Percentiles rank a stretch among this genome's conserved stretches.
These are phyloP conservation scores for Rhododendron henanense DNA, from an alignment of 148 eudicot species.

Conservation along the genomic window DNA sequence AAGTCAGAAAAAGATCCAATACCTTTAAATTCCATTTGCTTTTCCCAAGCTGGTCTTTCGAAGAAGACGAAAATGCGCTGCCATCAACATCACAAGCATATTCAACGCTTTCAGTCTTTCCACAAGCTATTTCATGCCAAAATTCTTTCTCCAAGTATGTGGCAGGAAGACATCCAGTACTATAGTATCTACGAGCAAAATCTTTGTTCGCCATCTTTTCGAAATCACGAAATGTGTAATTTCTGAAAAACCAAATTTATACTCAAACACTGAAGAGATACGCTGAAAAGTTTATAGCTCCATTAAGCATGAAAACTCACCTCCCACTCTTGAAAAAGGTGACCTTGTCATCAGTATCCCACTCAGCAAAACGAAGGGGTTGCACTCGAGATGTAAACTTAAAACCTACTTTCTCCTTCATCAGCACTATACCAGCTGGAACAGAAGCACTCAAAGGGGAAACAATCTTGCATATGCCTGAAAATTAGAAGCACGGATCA, in stretches of 20 bases:
- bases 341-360: conserved; percentile 92
- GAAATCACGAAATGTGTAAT: conserved; percentile 86
- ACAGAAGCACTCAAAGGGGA: conserved; percentile 86
- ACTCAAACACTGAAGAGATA: conserved; percentile 19
- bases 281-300: background rate
- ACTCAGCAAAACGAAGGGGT: conserved; percentile 95
- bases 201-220: conserved; percentile 99
- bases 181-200: conserved; percentile 83
- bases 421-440: conserved; percentile 89
- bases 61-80: conserved; percentile 95
- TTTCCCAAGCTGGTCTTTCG: conserved; percentile 79
- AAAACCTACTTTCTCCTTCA: conserved; percentile 85
- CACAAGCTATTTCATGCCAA: conserved; percentile 95
- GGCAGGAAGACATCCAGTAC: conserved; percentile 80
- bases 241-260: conserved; percentile 49
- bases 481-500: background rate
- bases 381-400: conserved; percentile 94
- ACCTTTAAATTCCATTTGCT: conserved; percentile 99
- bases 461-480: conserved; percentile 96
- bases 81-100: conserved; percentile 99
- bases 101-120: conserved; percentile 92
- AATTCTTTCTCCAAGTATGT: conserved; percentile 89
- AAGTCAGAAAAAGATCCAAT: conserved; percentile 14
- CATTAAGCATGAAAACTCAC: conserved; percentile 36
- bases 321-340: conserved; percentile 97